phyloP scores from a whole-genome alignment of 352 stramenopile genomes.

The Elongisporangium prolatum region DNA sequence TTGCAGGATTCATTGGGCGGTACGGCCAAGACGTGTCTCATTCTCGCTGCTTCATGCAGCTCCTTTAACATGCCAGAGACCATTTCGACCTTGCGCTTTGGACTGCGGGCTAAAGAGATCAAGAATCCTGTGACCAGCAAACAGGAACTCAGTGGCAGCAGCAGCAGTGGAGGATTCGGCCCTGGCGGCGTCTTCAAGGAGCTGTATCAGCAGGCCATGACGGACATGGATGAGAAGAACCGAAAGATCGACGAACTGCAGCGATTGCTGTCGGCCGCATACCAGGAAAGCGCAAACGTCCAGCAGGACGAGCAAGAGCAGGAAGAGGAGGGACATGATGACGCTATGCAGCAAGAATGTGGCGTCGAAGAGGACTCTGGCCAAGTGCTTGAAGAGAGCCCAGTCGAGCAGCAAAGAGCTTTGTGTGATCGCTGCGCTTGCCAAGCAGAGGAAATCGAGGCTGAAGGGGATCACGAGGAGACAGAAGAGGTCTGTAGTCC shows the following conservation, averaged over 20 bases:
- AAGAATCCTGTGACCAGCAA: constrained; percentile 41
- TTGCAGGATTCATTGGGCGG: constrained; percentile 90
- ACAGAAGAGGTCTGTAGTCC: constrained; percentile 10
- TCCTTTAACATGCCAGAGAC: constrained; percentile 80
- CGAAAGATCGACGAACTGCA: constrained; percentile 66
- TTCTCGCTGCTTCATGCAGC: constrained; percentile 89
- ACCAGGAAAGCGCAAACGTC: constrained; percentile 19
- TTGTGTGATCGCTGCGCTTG: constrained; percentile 6
- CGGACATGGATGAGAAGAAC: constrained; percentile 63
- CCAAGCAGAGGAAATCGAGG: constrained; percentile 9
- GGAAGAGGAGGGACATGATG: constrained; percentile 12
- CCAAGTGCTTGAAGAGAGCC: constrained; percentile 10
- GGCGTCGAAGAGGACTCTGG: constrained; percentile 17
- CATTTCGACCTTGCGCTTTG: constrained; percentile 74
- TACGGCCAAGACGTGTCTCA: constrained; percentile 93
- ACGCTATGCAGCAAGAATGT: constrained; percentile 10
- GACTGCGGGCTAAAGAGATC: constrained; percentile 71
- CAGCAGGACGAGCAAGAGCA: constrained; percentile 8
- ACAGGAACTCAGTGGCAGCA: background rate
- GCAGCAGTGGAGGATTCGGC: constrained; percentile 14
- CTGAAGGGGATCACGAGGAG: constrained; percentile 15
- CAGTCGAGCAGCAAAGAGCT: constrained; percentile 11
- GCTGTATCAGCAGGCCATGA: constrained; percentile 66
- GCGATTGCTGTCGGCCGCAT: constrained; percentile 32
- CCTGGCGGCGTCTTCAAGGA: constrained; percentile 48